Conservation (phyloP, 139 green algal species). For the Zygnema cylindricum region DNA sequence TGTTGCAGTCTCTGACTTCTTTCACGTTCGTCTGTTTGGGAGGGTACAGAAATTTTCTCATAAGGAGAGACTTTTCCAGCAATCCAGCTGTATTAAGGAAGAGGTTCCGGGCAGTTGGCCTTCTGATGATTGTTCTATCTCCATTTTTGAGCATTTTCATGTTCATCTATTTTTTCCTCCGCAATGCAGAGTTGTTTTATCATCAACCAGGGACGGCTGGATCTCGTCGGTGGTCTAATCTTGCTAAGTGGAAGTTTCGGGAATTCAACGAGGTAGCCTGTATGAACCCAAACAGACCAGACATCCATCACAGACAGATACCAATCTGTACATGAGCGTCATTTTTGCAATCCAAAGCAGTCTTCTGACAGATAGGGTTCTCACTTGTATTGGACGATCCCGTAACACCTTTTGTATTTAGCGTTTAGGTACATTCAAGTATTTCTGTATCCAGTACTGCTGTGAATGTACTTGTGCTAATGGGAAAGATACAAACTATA, state of each 20-base stretch:
- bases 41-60: slow-evolving; percentile 69
- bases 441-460: too few relatives aligned
- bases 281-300: not conserved
- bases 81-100: slow-evolving; percentile 67
- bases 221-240: slow-evolving; percentile 59
- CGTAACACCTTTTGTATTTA: too few relatives aligned
- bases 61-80: slow-evolving; percentile 71
- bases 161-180: slow-evolving; percentile 93
- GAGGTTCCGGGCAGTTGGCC: slow-evolving; percentile 65
- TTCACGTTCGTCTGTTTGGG: too few relatives aligned
- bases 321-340: not conserved
- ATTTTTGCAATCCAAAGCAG: too few relatives aligned
- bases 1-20: too few relatives aligned
- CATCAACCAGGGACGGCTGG: slow-evolving; percentile 70
- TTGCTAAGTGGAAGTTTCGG: slow-evolving; percentile 80
- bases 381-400: not conserved
- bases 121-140: slow-evolving; percentile 77
- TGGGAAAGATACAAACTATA: too few relatives aligned
- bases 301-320: slow-evolving; percentile 2
- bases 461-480: too few relatives aligned
- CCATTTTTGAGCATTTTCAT: slow-evolving; percentile 93
- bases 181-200: slow-evolving; percentile 92
- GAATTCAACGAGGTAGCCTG: slow-evolving; percentile 90
- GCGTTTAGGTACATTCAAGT: too few relatives aligned
- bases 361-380: too few relatives aligned